Conservation (phyloP, 192 early-diverging fungal species). For the Coemansia sp. region DNA sequence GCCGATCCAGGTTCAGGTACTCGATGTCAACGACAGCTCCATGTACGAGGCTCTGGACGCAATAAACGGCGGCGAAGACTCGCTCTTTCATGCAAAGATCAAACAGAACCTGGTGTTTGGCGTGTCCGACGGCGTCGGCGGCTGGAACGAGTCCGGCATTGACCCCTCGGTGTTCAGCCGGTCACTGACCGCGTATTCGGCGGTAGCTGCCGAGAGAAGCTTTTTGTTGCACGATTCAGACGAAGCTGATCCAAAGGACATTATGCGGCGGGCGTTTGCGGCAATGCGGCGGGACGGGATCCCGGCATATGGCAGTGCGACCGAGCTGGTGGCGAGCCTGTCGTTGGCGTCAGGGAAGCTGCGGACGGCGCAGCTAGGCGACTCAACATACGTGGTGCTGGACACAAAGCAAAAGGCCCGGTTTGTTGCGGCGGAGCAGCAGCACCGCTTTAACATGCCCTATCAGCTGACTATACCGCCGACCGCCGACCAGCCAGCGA, state of each 20-base stretch:
- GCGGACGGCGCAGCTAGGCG: slow-evolving; percentile 44
- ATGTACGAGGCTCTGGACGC: slow-evolving; percentile 39
- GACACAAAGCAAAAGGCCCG: slow-evolving; percentile 17
- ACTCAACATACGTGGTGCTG: slow-evolving; percentile 41
- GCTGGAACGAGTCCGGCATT: slow-evolving; percentile 49
- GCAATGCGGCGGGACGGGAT: slow-evolving; percentile 33
- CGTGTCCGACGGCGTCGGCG: slow-evolving; percentile 50
- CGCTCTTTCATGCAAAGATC: slow-evolving; percentile 37
- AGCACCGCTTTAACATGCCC: slow-evolving; percentile 52
- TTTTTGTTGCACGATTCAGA: slow-evolving; percentile 50
- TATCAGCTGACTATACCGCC: slow-evolving; percentile 50
- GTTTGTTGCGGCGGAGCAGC: slow-evolving; percentile 43
- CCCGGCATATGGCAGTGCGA: slow-evolving; percentile 42
- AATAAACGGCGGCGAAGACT: slow-evolving; percentile 49
- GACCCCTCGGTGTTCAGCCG: slow-evolving; percentile 50
- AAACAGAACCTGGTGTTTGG: slow-evolving; percentile 45
- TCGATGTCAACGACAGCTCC: slow-evolving; percentile 4
- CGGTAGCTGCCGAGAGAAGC: slow-evolving; percentile 11
- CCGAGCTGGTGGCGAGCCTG: slow-evolving; percentile 31
- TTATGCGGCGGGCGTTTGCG: slow-evolving; percentile 43
- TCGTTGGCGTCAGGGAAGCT: slow-evolving; percentile 27
- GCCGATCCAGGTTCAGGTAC: slow-evolving; percentile 49
- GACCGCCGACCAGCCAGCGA: slow-evolving; percentile 2
- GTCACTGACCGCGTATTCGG: slow-evolving; percentile 40
- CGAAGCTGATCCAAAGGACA: slow-evolving; percentile 39